Evolutionary conservation across 2,329 filamentous ascomycete genomes (phyloP).

Genomic region (Rhynchosporium graminicola): DNA sequence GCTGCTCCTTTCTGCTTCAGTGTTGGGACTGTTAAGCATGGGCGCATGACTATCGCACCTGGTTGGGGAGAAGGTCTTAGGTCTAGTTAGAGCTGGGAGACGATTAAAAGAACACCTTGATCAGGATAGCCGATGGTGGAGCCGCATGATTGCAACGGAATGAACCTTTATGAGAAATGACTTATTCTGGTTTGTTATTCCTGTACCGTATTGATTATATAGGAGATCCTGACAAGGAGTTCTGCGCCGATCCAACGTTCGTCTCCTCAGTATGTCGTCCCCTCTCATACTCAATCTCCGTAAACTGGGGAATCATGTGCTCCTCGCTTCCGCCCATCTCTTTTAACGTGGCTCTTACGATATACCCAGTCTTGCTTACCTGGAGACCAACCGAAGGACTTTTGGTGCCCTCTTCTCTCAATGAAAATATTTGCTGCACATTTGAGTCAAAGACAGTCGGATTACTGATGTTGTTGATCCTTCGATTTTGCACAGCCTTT

Average conservation of each 20-base stretch:
- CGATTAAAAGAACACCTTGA: too few species aligned
- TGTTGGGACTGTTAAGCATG: too few species aligned
- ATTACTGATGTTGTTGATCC: background rate
- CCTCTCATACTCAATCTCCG: conserved; percentile 21
- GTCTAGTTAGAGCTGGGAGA: too few species aligned
- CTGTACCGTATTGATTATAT: background rate
- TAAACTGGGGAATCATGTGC: conserved; percentile 15
- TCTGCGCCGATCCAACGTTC: conserved; percentile 11
- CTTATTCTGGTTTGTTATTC: too few species aligned
- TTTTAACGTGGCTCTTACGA: conserved; percentile 10
- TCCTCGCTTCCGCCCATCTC: conserved; percentile 20
- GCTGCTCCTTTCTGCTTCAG: too few species aligned
- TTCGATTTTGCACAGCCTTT: conserved; percentile 19
- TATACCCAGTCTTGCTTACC: conserved; percentile 13
- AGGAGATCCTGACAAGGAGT: background rate
- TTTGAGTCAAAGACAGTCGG: conserved; percentile 10
- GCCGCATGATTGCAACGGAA: too few species aligned
- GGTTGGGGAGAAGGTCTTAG: too few species aligned
- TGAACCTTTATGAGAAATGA: too few species aligned
- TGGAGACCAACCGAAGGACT: conserved; percentile 3
- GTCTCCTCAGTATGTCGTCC: conserved; percentile 21
- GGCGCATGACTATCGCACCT: too few species aligned
- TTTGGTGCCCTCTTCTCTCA: conserved; percentile 15
- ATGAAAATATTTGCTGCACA: conserved; percentile 22
- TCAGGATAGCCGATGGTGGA: too few species aligned